A percentile compares a stretch with the other conserved stretches of the same genome.
These are phyloP conservation scores for Fusarium paranaense DNA, from an alignment of 2,329 filamentous ascomycete genomes.

Conservation along the genomic window DNA sequence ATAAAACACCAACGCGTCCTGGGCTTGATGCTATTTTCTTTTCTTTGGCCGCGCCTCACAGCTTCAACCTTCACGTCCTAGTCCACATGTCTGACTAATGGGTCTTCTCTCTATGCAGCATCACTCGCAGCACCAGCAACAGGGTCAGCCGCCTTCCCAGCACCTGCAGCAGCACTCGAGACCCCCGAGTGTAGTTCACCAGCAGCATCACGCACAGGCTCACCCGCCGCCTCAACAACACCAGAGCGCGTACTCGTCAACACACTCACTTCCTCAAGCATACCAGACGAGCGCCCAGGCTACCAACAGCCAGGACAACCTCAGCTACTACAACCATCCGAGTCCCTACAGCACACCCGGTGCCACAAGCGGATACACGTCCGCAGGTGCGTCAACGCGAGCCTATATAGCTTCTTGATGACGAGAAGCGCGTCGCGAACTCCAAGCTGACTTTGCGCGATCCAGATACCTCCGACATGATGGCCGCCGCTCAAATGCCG, in stretches of 20 bases:
- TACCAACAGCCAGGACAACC: constrained; percentile 71
- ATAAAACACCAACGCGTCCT: constrained; percentile 64
- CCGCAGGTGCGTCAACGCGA: constrained; percentile 75
- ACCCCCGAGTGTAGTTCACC: constrained; percentile 78
- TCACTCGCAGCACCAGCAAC: constrained; percentile 79
- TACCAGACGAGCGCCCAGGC: constrained; percentile 77
- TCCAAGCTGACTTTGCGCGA: constrained; percentile 31
- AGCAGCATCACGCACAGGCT: constrained; percentile 76
- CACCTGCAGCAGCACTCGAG: constrained; percentile 75
- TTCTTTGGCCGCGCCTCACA: constrained; percentile 45
- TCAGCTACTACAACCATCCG: constrained; percentile 82
- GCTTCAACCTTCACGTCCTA: constrained; percentile 46
- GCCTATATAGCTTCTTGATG: constrained; percentile 4
- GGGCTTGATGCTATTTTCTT: constrained; percentile 55
- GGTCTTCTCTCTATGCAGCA: constrained; percentile 76
- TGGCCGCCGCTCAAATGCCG: constrained; percentile 76
- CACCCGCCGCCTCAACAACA: constrained; percentile 70
- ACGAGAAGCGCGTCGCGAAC: constrained; percentile 12
- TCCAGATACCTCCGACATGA: constrained; percentile 72
- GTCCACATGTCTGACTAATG: constrained; percentile 64
- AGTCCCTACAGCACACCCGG: constrained; percentile 87
- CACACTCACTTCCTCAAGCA: constrained; percentile 72
- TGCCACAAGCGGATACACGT: constrained; percentile 85
- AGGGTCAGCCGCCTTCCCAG: constrained; percentile 75
- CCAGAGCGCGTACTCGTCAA: constrained; percentile 74